These are phyloP conservation scores for Usnea hakonensis DNA, from an alignment of 495 filamentous ascomycete genomes.

Conservation along the genomic window DNA sequence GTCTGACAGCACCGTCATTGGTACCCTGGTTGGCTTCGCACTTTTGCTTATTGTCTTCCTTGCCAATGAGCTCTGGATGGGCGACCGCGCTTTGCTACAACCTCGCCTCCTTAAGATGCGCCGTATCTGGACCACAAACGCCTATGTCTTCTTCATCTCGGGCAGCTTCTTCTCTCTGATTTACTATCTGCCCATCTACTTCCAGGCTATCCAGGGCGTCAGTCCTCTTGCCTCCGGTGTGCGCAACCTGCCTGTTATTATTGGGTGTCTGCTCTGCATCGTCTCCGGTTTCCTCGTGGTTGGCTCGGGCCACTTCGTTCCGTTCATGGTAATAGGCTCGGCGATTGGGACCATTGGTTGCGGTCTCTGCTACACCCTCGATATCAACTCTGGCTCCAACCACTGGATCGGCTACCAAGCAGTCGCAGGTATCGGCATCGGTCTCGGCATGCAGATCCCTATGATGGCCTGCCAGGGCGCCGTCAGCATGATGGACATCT, in stretches of 20 bases:
- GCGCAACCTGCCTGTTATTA: conserved; percentile 44
- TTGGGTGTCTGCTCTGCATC: no score
- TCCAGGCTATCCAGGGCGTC: conserved; percentile 42
- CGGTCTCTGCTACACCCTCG: conserved; percentile 21
- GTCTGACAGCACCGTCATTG: conserved; percentile 38
- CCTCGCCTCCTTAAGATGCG: conserved; percentile 41
- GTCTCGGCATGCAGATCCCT: background rate
- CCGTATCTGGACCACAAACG: conserved; percentile 32
- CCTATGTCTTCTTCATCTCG: conserved; percentile 35
- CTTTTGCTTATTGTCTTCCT: conserved; percentile 26
- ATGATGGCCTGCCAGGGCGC: no score
- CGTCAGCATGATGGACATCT: no score
- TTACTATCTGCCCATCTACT: conserved; percentile 57
- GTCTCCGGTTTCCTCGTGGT: no score
- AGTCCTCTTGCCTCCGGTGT: conserved; percentile 44
- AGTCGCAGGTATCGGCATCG: background rate
- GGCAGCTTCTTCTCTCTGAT: conserved; percentile 40
- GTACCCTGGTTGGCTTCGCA: conserved; percentile 35
- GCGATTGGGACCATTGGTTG: conserved; percentile 21
- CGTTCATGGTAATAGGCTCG: background rate
- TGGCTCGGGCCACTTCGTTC: background rate
- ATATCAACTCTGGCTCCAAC: background rate
- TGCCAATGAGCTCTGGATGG: conserved; percentile 28
- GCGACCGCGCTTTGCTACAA: conserved; percentile 37
- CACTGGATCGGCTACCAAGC: background rate